Evolutionary conservation across 805 yeast genomes (phyloP).

Genomic region (Pichia scutulata): DNA sequence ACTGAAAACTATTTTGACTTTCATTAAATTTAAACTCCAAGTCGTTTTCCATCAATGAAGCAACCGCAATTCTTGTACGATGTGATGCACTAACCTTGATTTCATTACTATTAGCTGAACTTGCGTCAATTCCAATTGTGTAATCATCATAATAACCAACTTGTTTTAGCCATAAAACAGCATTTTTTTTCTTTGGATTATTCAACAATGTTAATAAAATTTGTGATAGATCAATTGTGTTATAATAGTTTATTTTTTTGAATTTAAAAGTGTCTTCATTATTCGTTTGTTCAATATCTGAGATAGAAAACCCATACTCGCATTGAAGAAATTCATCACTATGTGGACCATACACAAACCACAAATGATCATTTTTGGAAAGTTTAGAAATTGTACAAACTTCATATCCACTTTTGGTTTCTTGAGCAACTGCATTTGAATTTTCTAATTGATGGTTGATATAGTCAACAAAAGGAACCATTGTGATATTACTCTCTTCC

Average conservation of each 20-base stretch:
- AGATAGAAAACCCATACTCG: conserved; percentile 78
- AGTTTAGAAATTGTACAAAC: conserved; percentile 34
- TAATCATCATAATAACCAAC: conserved; percentile 67
- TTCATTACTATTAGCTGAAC: too few species aligned
- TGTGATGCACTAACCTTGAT: conserved; percentile 44
- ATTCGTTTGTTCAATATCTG: conserved; percentile 44
- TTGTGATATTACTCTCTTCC: conserved; percentile 61
- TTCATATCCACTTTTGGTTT: conserved; percentile 42
- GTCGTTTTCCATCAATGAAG: conserved; percentile 37
- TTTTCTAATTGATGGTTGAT: conserved; percentile 55
- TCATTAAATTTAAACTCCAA: not conserved
- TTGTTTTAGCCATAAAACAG: conserved; percentile 30
- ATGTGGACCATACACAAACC: conserved; percentile 81
- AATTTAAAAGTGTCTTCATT: conserved; percentile 31
- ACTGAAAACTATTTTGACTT: conserved; percentile 2
- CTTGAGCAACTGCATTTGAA: conserved; percentile 45
- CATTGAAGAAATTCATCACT: conserved; percentile 71
- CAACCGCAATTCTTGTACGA: conserved; percentile 69
- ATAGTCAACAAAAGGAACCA: conserved; percentile 89
- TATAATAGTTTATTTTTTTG: not conserved
- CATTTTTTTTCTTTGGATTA: conserved; percentile 3
- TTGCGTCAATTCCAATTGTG: conserved; percentile 39
- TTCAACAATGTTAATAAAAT: conserved; percentile 11
- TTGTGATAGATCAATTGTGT: conserved; percentile 1
- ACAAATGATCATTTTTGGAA: conserved; percentile 46